These are phyloP conservation scores for Pezicula radicicola DNA, from an alignment of 2,329 filamentous ascomycete genomes.

Conservation along the genomic window DNA sequence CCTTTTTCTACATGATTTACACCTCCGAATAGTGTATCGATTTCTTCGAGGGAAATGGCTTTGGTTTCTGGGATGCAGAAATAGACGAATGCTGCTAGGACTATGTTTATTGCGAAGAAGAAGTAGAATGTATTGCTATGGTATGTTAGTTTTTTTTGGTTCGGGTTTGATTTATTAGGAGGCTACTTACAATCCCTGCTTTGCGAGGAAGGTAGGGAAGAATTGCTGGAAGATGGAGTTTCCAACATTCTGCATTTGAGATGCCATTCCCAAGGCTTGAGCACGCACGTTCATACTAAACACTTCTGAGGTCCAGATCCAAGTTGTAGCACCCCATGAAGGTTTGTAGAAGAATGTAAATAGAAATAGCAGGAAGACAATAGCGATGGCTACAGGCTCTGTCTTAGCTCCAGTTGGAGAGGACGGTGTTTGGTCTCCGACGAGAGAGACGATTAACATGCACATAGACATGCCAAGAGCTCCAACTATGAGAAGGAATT, in stretches of 20 bases:
- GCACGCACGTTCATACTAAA: constrained; percentile 70
- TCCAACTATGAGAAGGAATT: constrained; percentile 66
- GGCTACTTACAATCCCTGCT: constrained; percentile 35
- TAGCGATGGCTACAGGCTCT: constrained; percentile 58
- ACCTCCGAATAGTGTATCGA: constrained; percentile 47
- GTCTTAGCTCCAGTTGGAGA: constrained; percentile 48
- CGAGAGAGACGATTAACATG: constrained; percentile 62
- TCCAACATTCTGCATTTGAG: constrained; percentile 56
- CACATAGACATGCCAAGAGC: constrained; percentile 65
- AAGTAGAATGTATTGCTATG: constrained; percentile 35
- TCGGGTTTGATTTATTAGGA: no score
- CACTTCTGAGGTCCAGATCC: constrained; percentile 69
- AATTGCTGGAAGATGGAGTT: constrained; percentile 66
- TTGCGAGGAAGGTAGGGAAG: constrained; percentile 36
- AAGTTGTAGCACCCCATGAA: constrained; percentile 66
- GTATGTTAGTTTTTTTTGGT: not conserved
- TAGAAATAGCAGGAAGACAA: constrained; percentile 65
- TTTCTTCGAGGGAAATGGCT: constrained; percentile 48
- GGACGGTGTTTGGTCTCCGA: constrained; percentile 54
- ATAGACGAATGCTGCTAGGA: constrained; percentile 43
- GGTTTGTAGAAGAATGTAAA: constrained; percentile 69
- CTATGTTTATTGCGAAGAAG: constrained; percentile 45
- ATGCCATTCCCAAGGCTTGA: constrained; percentile 65
- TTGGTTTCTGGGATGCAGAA: constrained; percentile 52
- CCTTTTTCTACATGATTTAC: constrained; percentile 11